A percentile compares a stretch with the other conserved stretches of the same genome.
These are phyloP conservation scores for Camelina neglecta DNA, from an alignment of 345 rosid species.

Conservation along the genomic window DNA sequence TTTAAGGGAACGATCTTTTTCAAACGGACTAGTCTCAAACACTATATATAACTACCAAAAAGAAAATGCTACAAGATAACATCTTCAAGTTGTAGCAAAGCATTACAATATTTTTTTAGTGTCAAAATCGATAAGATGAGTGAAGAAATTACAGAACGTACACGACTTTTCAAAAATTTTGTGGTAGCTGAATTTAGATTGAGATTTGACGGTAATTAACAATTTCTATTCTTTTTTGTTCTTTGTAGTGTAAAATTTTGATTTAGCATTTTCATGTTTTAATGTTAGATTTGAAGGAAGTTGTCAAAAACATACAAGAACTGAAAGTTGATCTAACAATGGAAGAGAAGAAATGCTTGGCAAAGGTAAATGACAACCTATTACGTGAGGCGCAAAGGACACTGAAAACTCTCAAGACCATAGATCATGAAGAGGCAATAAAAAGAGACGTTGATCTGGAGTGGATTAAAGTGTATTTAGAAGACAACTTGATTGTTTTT, in stretches of 20 bases:
- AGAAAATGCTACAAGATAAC: neutral
- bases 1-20: neutral
- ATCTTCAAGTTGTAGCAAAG: neutral
- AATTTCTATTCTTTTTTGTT: neutral
- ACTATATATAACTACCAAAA: neutral
- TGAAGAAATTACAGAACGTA: neutral
- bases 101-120: too few species aligned
- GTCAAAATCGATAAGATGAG: neutral
- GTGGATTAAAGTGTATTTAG: conserved; percentile 16
- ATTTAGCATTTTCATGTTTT: neutral
- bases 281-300: conserved; percentile 11
- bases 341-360: neutral
- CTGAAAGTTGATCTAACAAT: neutral
- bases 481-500: neutral
- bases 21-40: neutral
- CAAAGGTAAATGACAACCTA: neutral
- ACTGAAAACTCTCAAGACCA: neutral
- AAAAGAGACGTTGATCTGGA: neutral
- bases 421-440: neutral
- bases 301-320: neutral
- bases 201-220: conserved; percentile 19
- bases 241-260: neutral
- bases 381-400: neutral
- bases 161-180: neutral
- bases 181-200: neutral